Evolutionary conservation across 2,329 filamentous ascomycete species (phyloP), one percentile per base, ranked within the genome.

Genomic region (Blastomyces parvus): DNA sequence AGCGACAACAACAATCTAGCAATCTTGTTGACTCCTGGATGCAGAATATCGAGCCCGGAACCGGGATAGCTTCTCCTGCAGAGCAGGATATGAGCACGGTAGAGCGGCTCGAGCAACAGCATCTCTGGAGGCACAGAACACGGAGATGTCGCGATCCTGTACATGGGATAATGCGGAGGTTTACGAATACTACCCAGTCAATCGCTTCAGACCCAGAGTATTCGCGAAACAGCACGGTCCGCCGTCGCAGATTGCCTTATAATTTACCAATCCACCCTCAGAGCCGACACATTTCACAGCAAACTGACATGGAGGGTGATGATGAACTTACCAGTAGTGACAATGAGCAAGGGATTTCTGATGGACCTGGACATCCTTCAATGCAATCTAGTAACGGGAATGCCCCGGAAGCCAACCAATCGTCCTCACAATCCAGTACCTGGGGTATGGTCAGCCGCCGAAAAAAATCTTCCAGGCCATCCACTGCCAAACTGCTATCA

Each of bases 11-110:
- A 46, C 88, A 91, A 72, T 90, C 88, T 1, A 88, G 88, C 67
- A 91, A 87, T 64, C 89, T 90, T 0, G 91, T 97, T 60, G 87
- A 88, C 36, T 87, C 89, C 68, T 97, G 92, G 92, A 96, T 97
- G 89, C 89, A 91, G 64, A 78, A 76, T 25, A 82, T 86, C 70
- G 83, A 82, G 25, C 81, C 73, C 40, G 82, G 83, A 50, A 82
- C 80, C 7, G 79, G 79, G 59, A 79, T 80, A 30, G 80, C 77
- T 64, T 82, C 84, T 17, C 85, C 85, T 9, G 78, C 83, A 65
- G 86, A 88, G 69, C 82, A 87, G 68, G 82, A 86, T 62, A 80
- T 79, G 11, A 83, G 82, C 2, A 78, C 85, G 13, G 77, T 86
- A 1, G 83, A 86, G 68, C 78, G 79, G 55, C 74, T 88, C 1